A percentile compares a stretch with the other conserved stretches of the same genome.
Evolutionary conservation across 2,329 filamentous ascomycete genomes (phyloP).

Genomic region (Chaetoscypha palmicola): DNA sequence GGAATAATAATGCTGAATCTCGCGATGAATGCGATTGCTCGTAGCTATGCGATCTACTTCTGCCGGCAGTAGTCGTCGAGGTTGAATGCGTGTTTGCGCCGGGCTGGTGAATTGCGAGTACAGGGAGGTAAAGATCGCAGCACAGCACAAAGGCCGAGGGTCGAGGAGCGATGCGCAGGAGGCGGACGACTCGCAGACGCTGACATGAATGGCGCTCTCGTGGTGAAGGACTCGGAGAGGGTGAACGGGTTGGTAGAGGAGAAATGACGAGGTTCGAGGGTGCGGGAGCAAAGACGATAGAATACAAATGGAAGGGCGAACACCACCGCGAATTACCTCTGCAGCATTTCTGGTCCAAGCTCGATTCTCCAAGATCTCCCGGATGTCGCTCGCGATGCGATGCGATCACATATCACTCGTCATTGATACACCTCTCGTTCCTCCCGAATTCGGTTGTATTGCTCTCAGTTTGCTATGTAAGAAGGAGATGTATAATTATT

Average conservation of each 20-base stretch:
- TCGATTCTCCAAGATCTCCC: slow-evolving; percentile 6
- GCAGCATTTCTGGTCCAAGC: slow-evolving; percentile 18
- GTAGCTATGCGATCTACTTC: neutral
- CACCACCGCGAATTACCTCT: slow-evolving; percentile 17
- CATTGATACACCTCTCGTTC: slow-evolving; percentile 17
- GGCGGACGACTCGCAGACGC: slow-evolving; percentile 16
- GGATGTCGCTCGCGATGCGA: slow-evolving; percentile 13
- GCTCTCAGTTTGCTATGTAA: slow-evolving; percentile 28
- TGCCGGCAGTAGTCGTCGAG: slow-evolving; percentile 7
- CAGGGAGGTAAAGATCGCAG: slow-evolving; percentile 9
- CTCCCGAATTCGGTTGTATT: slow-evolving; percentile 20
- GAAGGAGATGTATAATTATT: slow-evolving; percentile 17
- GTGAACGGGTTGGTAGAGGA: slow-evolving; percentile 10
- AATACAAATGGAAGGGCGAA: slow-evolving; percentile 15
- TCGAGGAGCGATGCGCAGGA: slow-evolving; percentile 9
- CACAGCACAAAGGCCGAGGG: slow-evolving; percentile 4
- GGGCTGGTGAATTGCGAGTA: slow-evolving; percentile 4
- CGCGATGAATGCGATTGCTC: too few species aligned
- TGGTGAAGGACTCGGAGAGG: slow-evolving; percentile 14
- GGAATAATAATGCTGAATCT: too few species aligned
- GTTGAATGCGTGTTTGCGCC: slow-evolving; percentile 14
- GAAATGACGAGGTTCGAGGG: slow-evolving; percentile 7
- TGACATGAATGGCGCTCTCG: slow-evolving; percentile 22
- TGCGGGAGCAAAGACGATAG: slow-evolving; percentile 9
- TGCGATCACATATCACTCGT: slow-evolving; percentile 26